Conservation (phyloP, 257 asterid species). For the Fraxinus americana region DNA sequence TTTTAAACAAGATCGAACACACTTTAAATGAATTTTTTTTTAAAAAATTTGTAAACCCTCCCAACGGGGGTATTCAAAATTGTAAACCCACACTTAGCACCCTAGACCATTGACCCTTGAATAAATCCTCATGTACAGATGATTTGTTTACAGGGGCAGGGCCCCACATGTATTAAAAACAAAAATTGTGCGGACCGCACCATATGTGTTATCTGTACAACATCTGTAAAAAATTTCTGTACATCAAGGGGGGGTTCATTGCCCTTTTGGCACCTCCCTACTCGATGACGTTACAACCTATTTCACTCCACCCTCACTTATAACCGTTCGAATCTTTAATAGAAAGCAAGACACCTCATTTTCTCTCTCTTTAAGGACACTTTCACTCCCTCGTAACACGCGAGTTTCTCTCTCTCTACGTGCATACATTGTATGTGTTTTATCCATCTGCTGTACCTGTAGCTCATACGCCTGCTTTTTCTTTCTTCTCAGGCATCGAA, state of each 20-base stretch:
- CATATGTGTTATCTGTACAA: no score
- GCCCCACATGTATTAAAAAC: no score
- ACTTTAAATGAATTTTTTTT: no score
- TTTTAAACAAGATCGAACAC: no score
- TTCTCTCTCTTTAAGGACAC: conserved; percentile 23
- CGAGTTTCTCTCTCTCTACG: conserved; percentile 50
- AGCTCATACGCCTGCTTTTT: background rate
- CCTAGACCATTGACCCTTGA: no score
- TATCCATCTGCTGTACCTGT: conserved; percentile 13
- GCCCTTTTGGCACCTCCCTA: conserved; percentile 21
- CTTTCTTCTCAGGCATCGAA: conserved; percentile 44
- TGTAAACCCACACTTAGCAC: no score
- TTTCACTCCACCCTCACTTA: conserved; percentile 28
- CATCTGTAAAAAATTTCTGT: no score
- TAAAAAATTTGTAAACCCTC: no score
- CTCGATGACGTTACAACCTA: background rate
- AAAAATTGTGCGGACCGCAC: no score
- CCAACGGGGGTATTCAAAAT: no score
- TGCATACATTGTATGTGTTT: conserved; percentile 17
- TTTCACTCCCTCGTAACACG: conserved; percentile 6
- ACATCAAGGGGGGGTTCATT: background rate
- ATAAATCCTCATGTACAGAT: no score
- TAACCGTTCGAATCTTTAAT: conserved; percentile 41
- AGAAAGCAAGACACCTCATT: conserved; percentile 30
- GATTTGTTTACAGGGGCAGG: no score